Base-by-base conservation (phyloP, 2,329 filamentous ascomycete species). In the Fusarium nurragi region DNA sequence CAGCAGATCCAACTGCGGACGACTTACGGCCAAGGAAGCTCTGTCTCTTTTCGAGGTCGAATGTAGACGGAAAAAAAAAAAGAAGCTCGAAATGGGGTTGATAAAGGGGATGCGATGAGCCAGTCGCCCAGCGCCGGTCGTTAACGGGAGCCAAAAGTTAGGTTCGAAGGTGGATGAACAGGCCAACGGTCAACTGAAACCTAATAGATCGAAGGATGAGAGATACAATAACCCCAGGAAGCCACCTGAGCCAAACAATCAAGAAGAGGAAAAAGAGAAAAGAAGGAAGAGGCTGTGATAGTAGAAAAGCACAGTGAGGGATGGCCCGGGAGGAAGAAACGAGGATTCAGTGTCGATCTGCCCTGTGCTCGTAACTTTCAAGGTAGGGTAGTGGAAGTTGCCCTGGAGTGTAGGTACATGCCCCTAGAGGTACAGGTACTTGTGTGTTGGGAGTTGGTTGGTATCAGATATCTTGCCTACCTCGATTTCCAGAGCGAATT, bases 51-150 rank as follows among this genome's bases (percentile, higher is more conserved):
- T 56, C 37, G 30, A 61, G 56, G 40, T 36, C 19, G 36, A 34
- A 36, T 32, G 28, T 55, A 57, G 22, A 41, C 51, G n/a, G n/a
- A 46, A 46, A 38, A 54, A 30, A 19, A 49, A 50, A 39, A 55
- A 26, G 37, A 49, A 46, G 41, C 56, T 50, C 45, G 45, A 45
- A 25, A 51, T 22, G 50, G 38, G 38, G 58, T 37, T 51, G 62
- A 50, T 45, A 52, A 47, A 65, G 56, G 45, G 49, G 64, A 66
- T 47, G 57, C 54, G 54, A 59, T 51, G 56, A 71, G 64, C 64
- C 61, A 70, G 68, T 64, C 64, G 58, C 66, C 56, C 68, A 71
- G 56, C 59, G 66, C 65, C 56, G 52, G 61, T 67, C 56, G 22
- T 39, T 48, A 58, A 55, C 56, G 64, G 56, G 65, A 70, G 56